A percentile compares a stretch with the other conserved stretches of the same genome.
phyloP scores from a whole-genome alignment of 23 red algal genomes.

The Gracilaria domingensis region DNA sequence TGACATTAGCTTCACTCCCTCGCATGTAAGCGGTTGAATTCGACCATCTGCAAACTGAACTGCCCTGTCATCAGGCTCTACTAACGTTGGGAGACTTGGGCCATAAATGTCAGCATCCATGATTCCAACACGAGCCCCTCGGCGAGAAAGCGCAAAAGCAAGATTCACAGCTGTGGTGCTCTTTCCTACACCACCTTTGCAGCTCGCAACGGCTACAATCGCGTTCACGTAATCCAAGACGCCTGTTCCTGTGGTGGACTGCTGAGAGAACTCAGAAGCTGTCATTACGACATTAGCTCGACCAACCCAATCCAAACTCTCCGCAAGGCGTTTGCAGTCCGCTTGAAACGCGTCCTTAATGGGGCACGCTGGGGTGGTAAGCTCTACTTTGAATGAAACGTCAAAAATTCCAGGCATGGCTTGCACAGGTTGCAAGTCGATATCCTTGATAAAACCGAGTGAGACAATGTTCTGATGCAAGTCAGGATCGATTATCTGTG shows the following conservation, averaged over 20 bases:
- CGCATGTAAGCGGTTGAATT: conserved; percentile 80
- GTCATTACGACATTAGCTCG: conserved; percentile 68
- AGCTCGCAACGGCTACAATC: conserved; percentile 91
- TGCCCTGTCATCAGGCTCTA: conserved; percentile 72
- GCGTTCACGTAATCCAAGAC: conserved; percentile 72
- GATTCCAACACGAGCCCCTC: conserved; percentile 92
- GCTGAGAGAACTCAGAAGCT: conserved; percentile 39
- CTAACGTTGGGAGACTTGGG: conserved; percentile 93
- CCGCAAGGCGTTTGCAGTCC: conserved; percentile 77
- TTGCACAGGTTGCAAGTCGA: conserved; percentile 53
- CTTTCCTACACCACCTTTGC: conserved; percentile 99
- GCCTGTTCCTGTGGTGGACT: conserved; percentile 22
- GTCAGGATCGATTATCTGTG: conserved; percentile 92
- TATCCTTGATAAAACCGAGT: conserved; percentile 92
- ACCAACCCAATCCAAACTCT: conserved; percentile 74
- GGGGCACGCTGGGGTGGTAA: conserved; percentile 98
- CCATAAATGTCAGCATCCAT: conserved; percentile 99
- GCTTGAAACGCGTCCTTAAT: conserved; percentile 90
- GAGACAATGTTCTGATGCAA: conserved; percentile 93
- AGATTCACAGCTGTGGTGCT: conserved; percentile 97
- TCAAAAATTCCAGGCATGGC: conserved; percentile 57
- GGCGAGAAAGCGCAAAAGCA: conserved; percentile 79
- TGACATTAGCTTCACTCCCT: conserved; percentile 96
- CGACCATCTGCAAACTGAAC: conserved; percentile 87
- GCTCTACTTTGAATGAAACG: conserved; percentile 90